Conservation (phyloP, 345 rosid species). For the Acer yangbiense region DNA sequence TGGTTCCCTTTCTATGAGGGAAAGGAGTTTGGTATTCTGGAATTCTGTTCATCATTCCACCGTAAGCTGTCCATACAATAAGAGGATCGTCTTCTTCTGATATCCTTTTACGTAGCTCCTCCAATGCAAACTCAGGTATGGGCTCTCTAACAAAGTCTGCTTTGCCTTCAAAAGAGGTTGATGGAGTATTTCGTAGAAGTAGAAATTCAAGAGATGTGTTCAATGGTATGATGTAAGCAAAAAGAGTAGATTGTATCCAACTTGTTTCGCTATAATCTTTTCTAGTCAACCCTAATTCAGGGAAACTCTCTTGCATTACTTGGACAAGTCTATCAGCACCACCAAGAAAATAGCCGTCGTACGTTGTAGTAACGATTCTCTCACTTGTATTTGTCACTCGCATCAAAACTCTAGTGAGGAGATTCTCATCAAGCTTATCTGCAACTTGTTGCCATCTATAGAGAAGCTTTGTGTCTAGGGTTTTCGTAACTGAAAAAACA, state of each 20-base stretch:
- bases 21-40: slow-evolving; percentile 51
- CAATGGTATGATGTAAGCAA: slow-evolving; percentile 47
- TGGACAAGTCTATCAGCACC: slow-evolving; percentile 29
- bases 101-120: slow-evolving; percentile 49
- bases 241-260: slow-evolving; percentile 58
- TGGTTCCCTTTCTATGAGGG: slow-evolving; percentile 58
- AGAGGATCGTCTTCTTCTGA: slow-evolving; percentile 52
- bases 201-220: slow-evolving; percentile 46
- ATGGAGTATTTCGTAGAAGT: slow-evolving; percentile 50
- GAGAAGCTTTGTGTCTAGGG: not conserved
- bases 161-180: slow-evolving; percentile 54
- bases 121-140: slow-evolving; percentile 31
- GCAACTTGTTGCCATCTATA: slow-evolving; percentile 6
- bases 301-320: slow-evolving; percentile 50
- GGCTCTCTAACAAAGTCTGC: slow-evolving; percentile 53
- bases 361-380: slow-evolving; percentile 33
- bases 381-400: slow-evolving; percentile 18
- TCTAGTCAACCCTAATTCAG: slow-evolving; percentile 52
- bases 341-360: slow-evolving; percentile 47
- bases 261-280: slow-evolving; percentile 56
- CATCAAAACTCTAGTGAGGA: slow-evolving; percentile 20
- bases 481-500: not conserved
- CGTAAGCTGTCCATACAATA: slow-evolving; percentile 69
- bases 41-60: slow-evolving; percentile 71
- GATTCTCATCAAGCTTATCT: slow-evolving; percentile 17